Base-by-base conservation (phyloP, 23 red algal genomes). In the Pyropia haitanensis region DNA sequence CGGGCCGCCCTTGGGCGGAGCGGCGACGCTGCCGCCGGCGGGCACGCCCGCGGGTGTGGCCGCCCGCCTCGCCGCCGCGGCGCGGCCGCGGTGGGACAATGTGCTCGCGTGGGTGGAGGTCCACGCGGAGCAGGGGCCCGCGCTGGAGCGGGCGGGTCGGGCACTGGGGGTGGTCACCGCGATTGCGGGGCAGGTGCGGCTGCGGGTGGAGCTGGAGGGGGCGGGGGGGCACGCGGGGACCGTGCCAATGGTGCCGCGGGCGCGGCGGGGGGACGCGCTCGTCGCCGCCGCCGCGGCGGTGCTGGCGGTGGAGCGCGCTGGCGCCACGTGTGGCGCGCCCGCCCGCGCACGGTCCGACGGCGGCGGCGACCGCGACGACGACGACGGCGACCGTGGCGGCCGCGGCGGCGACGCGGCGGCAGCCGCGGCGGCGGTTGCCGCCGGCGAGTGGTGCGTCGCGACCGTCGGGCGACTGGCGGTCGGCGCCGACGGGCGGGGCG, bases 121-220 rank as follows among this genome's bases (percentile, higher is more conserved):
- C 31, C 90, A 95, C 56, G 86, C 86, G 24, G 90, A 95, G 66
- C 81, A 95, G 73, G 90, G 90, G 22, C 90, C 90, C 9, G 75
- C 81, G 34, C 53, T 88, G 17, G 90, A 88, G 50, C 24, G 24
- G 26, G 24, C 16, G 30, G 51, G 64, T 16, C 52, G 19, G n/a
- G 3, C 66, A 25, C 21, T 82, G 27, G 81, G 67, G 14, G 70
- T 66, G 24, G 81, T 95, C 7, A 53, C 64, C 27, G 71, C 81
- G 8, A 95, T 95, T 63, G 63, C 69, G 6, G 90, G 81, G 25
- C 90, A 87, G 49, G 70, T 70, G 25, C 51, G 82, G 23, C 55
- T 80, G 61, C 39, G 15, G 29, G 34, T 87, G n/a, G 18, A 16
- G 28, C 23, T 80, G 1, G 18, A 18, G 1, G 90, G 90, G 2